Evolutionary conservation across 495 filamentous ascomycete species (phyloP), one percentile per base, ranked within the genome.

Genomic region (Podospora comata): DNA sequence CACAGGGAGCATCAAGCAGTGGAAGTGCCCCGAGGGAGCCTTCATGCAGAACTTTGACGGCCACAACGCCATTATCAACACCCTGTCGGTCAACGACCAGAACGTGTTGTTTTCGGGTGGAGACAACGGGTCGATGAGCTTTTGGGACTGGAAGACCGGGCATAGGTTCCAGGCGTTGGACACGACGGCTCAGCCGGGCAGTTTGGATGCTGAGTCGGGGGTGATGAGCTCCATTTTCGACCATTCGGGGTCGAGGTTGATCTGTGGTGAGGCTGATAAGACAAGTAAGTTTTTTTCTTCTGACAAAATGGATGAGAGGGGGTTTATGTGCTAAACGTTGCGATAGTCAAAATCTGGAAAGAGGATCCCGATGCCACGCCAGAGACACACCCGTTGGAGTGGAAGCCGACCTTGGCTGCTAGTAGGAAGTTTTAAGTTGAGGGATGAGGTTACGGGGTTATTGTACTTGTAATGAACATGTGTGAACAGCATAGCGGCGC

Each of bases 31-130:
- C 19, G 94, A 97, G 79, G 96, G 94, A 53, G 93, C 91, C 34
- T 97, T 99, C 77, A 99, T 99, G 96, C 93, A 97, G 80, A 98
- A 98, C 79, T 99, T 97, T 75, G 94, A 97, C 56, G 94, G 94
- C 54, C 94, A 97, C 70, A 97, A 97, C 72, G 86, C 92, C 59
- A 92, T 99, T 77, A 95, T 98, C 82, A 99, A 99, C 77, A 92
- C 92, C 0, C 78, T 99, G n/a, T 82, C 90, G 44, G 92, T 92
- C 44, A 99, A 99, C 76, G 92, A 97, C 68, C 92, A 97, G 74
- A 93, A 97, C 72, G 91, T 98, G 11, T 79, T 98, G 30, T 97
- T 98, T 79, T 96, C 93, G 13, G 96, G 96, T 13, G 94, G 91
- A 60, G 96, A 99, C 71, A 96, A 98, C 73, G 96, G 96, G 56